Evolutionary conservation across 2,329 filamentous ascomycete species (phyloP), one percentile per base, ranked within the genome.

Genomic region (Cladosporium sp.): DNA sequence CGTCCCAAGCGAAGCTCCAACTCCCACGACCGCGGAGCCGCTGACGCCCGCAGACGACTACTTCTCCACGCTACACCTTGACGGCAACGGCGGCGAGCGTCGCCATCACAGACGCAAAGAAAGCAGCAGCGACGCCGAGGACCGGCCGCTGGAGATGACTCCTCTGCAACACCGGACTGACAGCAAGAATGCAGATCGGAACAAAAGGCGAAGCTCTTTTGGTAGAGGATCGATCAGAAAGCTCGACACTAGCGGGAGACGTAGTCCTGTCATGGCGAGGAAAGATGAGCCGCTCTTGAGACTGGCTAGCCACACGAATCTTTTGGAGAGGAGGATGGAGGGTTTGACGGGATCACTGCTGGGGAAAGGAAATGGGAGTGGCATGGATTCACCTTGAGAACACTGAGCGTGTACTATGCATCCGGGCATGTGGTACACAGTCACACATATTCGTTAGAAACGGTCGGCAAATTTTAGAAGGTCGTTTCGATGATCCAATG

Each of bases 91-190:
- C 2, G 12, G 22, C 15, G 58, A 59, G 15, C 54, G 38, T 5
- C 45, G 51, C 5, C 47, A 61, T 50, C 8, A 60, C 54, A 19
- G 60, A 56, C 66, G 88, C 84, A 49, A 49, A 73, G 89, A 79
- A 14, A 88, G 86, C 11, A 49, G 39, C 28, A 52, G 47, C 37
- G 89, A 86, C 0, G 90, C 94, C 36, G 92, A 96, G 63, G 92
- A 95, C 55, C 76, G 80, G 19, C 89, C 90, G 3, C 73, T 97
- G 9, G 92, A 96, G 74, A 96, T 96, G 78, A 58, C 52, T 17
- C 52, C 47, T 5, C 51, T 61, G 47, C 52, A 40, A 12, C 47
- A 52, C 11, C 56, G 49, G 25, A 42, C n/a, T 8, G 52, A 42
- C 30, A 57, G 37, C 19, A 56, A 38, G 9, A 20, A 30, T 20